Evolutionary conservation across 768 basidiomycete genomes (phyloP), one percentile per base, ranked within the genome.

Genomic region (Mycena albidolilacea): DNA sequence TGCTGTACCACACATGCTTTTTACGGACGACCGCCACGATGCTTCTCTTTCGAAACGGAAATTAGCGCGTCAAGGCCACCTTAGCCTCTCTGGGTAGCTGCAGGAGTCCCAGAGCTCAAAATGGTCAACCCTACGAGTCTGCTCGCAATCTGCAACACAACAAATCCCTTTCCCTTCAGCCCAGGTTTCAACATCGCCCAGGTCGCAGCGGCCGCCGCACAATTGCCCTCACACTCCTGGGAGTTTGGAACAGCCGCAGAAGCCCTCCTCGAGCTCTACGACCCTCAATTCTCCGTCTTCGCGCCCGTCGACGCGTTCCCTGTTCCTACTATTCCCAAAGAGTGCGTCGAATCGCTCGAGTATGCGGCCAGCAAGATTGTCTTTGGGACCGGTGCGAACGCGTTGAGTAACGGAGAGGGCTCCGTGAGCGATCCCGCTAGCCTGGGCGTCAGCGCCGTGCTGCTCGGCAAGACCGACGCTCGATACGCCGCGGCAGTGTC

Each of bases 351-450:
- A 7, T 79, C 85, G 0, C 78, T 88, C 39, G 71, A 75, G 17
- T 87, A 87, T 69, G 87, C 85, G 0, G 77, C 78, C 37, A 76
- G 77, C n/a, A 85, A 83, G 39, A 84, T 87, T 41, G 75, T 76
- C 0, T 66, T 88, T 23, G 85, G 83, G 0, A 76, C 77, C 1
- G 83, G 82, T 1, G 78, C 78, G 15, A 81, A 84, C 71, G 82
- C 77, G 0, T 72, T 88, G 19, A 75, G 78, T 3, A 73, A 83
- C 37, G 86, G 85, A 10, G 82, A 82, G 50, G 87, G 85, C 39
- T 84, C 87, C 3, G 83, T 83, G 0, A 85, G 84, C 0, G 88
- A 89, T 79, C 86, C 88, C 0, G 85, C 86, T 1, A 87, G 86
- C 67, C 78, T 88, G 70, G 87, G 87, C 10, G 85, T 87, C n/a